These are phyloP conservation scores for Oryza meyeriana DNA, from an alignment of 176 grass and related monocot genomes.

Conservation along the genomic window DNA sequence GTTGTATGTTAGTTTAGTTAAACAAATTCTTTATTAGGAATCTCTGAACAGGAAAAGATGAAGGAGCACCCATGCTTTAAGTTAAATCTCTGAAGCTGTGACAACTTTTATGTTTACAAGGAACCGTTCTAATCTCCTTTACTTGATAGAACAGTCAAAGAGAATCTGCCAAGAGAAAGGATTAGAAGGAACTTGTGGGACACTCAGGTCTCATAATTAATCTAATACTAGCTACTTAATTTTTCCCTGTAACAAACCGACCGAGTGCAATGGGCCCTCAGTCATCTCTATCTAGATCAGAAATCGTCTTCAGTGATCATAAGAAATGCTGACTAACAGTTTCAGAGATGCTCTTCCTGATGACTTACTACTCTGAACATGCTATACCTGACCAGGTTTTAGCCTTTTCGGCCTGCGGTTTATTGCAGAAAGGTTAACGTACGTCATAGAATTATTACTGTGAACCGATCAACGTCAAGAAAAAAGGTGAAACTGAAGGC, in stretches of 20 bases:
- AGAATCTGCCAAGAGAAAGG: neutral
- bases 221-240: neutral
- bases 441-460: neutral
- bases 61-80: neutral
- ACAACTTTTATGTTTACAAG: slow-evolving; percentile 12
- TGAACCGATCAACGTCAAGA: neutral
- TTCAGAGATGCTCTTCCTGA: neutral
- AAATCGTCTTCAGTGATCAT: neutral
- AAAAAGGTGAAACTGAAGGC: neutral
- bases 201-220: neutral
- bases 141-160: neutral
- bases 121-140: neutral
- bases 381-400: neutral
- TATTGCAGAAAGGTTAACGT: neutral
- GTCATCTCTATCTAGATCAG: neutral
- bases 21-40: slow-evolving; percentile 5
- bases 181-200: neutral
- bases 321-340: neutral
- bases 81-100: no score
- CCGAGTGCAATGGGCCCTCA: neutral
- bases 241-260: neutral
- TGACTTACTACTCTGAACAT: neutral
- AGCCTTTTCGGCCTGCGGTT: neutral
- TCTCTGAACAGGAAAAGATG: neutral
- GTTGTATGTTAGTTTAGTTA: slow-evolving; percentile 19